Base-by-base conservation (phyloP, 1,284 basidiomycete genomes). In the Rhizoctonia solani region DNA sequence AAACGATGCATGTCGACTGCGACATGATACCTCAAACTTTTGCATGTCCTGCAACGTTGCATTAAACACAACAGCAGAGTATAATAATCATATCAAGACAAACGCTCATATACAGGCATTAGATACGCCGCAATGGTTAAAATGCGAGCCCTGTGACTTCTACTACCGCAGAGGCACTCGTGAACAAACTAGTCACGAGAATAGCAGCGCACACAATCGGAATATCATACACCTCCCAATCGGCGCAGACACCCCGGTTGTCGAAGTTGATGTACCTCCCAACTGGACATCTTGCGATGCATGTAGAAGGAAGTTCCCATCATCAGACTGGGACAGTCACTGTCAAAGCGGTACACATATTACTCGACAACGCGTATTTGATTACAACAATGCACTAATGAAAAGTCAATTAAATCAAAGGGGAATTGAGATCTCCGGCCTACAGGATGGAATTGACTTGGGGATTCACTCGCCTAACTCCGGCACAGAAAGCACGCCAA, bases 111-210 rank as follows among this genome's bases (percentile, higher is more conserved):
- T 6, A 30, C 55, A 47, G 47, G 8, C 9, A 1, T 41, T 30
- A 21, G 41, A 41, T 16, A 19, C 3, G n/a, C 27, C 39, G 23
- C 4, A 32, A 23, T 59, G 55, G 55, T 29, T 59, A 9, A 42
- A 59, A 29, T 59, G 55, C 27, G 27, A 32, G 3, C 55, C 42
- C 1, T 59, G 55, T 32, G 16, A 59, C 27, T 29, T 25, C 2
- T 47, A 59, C 42, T 59, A 59, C n/a, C n/a, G 3, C 3, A 21
- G 23, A 11, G 23, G 32, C 9, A 59, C 16, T 25, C 25, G n/a
- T 21, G 32, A 30, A 21, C 55, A 59, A n/a, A 47, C 42, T 4
- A 59, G 55, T 23, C 55, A 59, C 42, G 55, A 59, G 42, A 59
- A 16, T 25, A 46, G 41, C 32, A 4, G 5, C 29, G 14, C n/a